phyloP scores from a whole-genome alignment of 2,329 filamentous ascomycete genomes.

The Rutstroemia sp. region DNA sequence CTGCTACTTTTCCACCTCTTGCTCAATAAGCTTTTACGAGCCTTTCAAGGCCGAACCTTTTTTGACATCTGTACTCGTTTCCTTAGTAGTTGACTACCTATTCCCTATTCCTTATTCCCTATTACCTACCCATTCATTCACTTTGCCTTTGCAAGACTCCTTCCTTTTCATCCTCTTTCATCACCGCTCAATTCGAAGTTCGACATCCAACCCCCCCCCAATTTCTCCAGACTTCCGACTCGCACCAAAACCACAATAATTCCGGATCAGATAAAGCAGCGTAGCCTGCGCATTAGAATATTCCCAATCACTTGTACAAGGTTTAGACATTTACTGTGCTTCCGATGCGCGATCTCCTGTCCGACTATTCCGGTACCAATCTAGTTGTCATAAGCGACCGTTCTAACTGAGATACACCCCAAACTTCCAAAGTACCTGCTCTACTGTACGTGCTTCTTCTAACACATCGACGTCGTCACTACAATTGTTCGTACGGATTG shows the following conservation, averaged over 20 bases:
- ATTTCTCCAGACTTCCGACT: too few relatives aligned
- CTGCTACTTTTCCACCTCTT: background rate
- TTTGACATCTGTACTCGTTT: background rate
- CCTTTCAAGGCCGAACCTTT: background rate
- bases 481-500: background rate
- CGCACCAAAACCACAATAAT: too few relatives aligned
- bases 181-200: too few relatives aligned
- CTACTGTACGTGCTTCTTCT: slow-evolving; percentile 2
- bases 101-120: too few relatives aligned
- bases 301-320: slow-evolving; percentile 1
- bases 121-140: background rate
- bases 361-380: slow-evolving; percentile 10
- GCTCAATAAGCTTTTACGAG: slow-evolving; percentile 8
- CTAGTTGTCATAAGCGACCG: slow-evolving; percentile 9
- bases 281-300: background rate
- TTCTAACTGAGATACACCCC: slow-evolving; percentile 5
- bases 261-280: too few relatives aligned
- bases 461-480: background rate
- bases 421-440: background rate
- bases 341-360: slow-evolving; percentile 7
- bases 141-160: background rate
- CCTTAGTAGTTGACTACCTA: too few relatives aligned
- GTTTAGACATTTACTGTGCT: background rate
- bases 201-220: background rate
- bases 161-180: background rate